Conservation (phyloP, 2,329 filamentous ascomycete species). For the Colletotrichum graminicola region DNA sequence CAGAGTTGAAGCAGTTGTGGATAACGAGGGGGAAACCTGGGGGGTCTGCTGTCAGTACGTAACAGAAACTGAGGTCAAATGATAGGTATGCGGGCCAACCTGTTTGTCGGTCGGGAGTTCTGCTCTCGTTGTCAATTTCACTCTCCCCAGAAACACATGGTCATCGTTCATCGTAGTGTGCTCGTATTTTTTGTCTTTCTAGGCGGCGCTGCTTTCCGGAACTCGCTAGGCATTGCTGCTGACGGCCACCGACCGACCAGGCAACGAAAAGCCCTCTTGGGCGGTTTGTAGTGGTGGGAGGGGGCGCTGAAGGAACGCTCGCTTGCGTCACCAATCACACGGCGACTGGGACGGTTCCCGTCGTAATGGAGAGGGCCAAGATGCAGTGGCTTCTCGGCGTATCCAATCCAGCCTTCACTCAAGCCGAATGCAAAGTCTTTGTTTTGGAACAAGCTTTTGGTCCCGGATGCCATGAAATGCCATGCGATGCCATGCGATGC, state of each 20-base stretch:
- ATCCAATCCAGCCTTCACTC: slow-evolving; percentile 21
- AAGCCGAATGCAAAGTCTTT: slow-evolving; percentile 25
- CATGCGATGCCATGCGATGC: slow-evolving; percentile 17
- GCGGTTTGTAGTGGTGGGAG: background rate
- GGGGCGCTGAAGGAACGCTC: slow-evolving; percentile 20
- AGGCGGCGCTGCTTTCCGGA: background rate
- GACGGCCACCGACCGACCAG: slow-evolving; percentile 11
- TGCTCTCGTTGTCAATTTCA: slow-evolving; percentile 29
- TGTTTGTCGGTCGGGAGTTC: too few species aligned
- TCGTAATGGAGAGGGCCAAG: slow-evolving; percentile 31
- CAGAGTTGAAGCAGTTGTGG: slow-evolving; percentile 33
- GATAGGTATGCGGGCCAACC: background rate
- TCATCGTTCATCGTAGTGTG: slow-evolving; percentile 7
- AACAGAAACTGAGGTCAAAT: slow-evolving; percentile 26
- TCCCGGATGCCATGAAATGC: slow-evolving; percentile 20
- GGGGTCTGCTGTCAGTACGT: slow-evolving; percentile 33
- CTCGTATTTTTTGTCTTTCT: background rate
- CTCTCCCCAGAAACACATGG: slow-evolving; percentile 18
- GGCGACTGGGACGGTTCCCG: slow-evolving; percentile 18
- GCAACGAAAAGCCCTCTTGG: slow-evolving; percentile 17
- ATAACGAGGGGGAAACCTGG: slow-evolving; percentile 35
- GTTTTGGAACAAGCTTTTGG: slow-evolving; percentile 35
- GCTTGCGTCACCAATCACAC: slow-evolving; percentile 35
- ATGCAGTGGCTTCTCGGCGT: slow-evolving; percentile 28
- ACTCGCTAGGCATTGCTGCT: background rate